phyloP scores from a whole-genome alignment of 345 rosid genomes.

The Lenwebbia sp. region DNA sequence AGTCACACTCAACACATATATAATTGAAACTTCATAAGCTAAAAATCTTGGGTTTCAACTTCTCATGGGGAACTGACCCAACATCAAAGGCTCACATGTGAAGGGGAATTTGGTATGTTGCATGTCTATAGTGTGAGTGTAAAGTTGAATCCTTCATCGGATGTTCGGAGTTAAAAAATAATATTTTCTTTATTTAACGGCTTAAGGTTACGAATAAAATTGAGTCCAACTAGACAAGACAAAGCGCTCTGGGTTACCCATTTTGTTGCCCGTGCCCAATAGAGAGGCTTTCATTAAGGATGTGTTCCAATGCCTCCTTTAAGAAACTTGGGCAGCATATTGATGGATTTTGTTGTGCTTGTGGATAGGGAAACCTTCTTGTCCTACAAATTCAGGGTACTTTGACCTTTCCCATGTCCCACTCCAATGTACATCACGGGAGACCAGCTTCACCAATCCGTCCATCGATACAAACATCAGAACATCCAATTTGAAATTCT shows the following conservation, averaged over 20 bases:
- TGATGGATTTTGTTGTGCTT: not conserved
- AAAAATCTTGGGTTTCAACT: not conserved
- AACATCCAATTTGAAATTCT: not conserved
- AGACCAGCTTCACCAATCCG: not conserved
- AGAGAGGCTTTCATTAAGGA: not conserved
- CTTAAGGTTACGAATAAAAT: not conserved
- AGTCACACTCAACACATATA: not conserved
- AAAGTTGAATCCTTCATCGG: not conserved
- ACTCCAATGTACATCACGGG: not conserved
- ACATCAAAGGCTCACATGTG: not conserved
- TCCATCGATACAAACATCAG: not conserved
- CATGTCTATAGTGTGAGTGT: not conserved
- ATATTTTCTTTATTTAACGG: not conserved
- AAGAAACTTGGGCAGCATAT: too few relatives aligned
- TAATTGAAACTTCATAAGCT: not conserved
- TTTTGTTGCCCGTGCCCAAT: not conserved
- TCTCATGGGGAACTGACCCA: not conserved
- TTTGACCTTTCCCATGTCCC: not conserved
- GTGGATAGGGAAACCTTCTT: not conserved
- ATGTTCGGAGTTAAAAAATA: not conserved
- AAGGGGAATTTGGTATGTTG: not conserved
- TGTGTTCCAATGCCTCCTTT: too few relatives aligned
- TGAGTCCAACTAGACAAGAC: not conserved
- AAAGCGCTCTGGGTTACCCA: not conserved
- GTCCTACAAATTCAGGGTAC: not conserved